Evolutionary conservation across 225 moss, liverwort and hornwort species (phyloP), one percentile per base, ranked within the genome.

Genomic region (Bryum argenteum): DNA sequence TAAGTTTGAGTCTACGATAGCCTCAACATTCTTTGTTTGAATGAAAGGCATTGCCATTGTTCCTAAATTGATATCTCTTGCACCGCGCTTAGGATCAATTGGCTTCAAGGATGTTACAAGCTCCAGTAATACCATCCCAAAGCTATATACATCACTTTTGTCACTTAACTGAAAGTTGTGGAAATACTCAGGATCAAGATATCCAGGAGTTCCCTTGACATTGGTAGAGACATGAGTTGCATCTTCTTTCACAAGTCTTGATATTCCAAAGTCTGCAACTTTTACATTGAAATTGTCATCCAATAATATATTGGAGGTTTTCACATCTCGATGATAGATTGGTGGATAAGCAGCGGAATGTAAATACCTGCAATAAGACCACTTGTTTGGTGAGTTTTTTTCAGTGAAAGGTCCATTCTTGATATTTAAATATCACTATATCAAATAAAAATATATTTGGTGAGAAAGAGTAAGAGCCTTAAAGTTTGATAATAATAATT

Each of bases 111-210:
- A 56, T 21, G 86, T 86, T 6, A 88, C 16, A 9, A 92, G 61
- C 74, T 92, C 86, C 79, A 92, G 53, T 45, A 90, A 43, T n/a
- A 92, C 90, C 67, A 92, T 79, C 16, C 88, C 86, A 54, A 90
- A 92, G 75, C 88, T 90, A 62, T 84, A 92, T 0, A 90, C 90
- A 67, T 90, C 90, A 58, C 88, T 86, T 74, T 88, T 92, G 43
- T 86, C 86, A 0, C 86, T 86, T 55, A 90, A 54, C 37, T 81
- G 85, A 28, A 83, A 85, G 61, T 51, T 82, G 1, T 75, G 28
- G 6, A 80, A 84, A 47, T 90, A 92, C 50, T 90, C 84, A 3
- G 84, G 92, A 14, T 89, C 85, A 10, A 86, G 26, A 43, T 92
- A 89, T 3, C 89, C 85, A 2, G 24, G 33, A 13, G 92, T 89